Evolutionary conservation across 768 basidiomycete species (phyloP).

Genomic region (Calocera cornea): DNA sequence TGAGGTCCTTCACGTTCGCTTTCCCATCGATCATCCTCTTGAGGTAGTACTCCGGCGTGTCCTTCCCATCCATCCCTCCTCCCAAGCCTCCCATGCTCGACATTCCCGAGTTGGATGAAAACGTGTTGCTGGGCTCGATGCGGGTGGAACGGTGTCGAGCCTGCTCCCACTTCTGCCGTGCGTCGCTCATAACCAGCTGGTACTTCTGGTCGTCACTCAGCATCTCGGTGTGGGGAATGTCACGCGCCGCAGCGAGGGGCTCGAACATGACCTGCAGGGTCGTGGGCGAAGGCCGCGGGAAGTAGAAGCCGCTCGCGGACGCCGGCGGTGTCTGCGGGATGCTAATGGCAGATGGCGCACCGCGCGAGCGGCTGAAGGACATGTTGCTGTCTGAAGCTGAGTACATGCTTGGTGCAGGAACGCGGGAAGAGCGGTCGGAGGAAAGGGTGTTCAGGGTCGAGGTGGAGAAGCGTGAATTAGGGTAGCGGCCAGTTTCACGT

Average conservation of each 20-base stretch:
- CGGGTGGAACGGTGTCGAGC: slow-evolving; percentile 53
- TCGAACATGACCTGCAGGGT: slow-evolving; percentile 70
- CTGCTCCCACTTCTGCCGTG: slow-evolving; percentile 64
- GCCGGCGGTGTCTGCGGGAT: slow-evolving; percentile 5
- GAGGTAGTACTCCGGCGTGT: slow-evolving; percentile 87
- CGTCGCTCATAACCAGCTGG: slow-evolving; percentile 73
- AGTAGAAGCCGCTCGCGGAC: slow-evolving; percentile 40
- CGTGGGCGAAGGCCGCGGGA: slow-evolving; percentile 64
- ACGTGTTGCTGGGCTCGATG: slow-evolving; percentile 7
- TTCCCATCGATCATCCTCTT: slow-evolving; percentile 78
- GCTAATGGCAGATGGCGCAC: background rate
- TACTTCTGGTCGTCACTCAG: slow-evolving; percentile 78
- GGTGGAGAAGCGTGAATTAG: background rate
- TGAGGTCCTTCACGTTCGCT: slow-evolving; percentile 67
- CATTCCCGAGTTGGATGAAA: background rate
- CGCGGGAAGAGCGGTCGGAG: background rate
- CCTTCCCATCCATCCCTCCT: slow-evolving; percentile 37
- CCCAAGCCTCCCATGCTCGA: slow-evolving; percentile 1
- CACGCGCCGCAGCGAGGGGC: slow-evolving; percentile 57
- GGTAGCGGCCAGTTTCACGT: background rate
- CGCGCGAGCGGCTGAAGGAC: slow-evolving; percentile 9
- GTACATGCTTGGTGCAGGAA: background rate
- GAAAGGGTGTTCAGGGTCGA: background rate
- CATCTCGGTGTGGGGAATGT: slow-evolving; percentile 36
- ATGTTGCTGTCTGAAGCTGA: background rate